phyloP scores from a whole-genome alignment of 2,329 filamentous ascomycete species.

The Hypocreales sp. region DNA sequence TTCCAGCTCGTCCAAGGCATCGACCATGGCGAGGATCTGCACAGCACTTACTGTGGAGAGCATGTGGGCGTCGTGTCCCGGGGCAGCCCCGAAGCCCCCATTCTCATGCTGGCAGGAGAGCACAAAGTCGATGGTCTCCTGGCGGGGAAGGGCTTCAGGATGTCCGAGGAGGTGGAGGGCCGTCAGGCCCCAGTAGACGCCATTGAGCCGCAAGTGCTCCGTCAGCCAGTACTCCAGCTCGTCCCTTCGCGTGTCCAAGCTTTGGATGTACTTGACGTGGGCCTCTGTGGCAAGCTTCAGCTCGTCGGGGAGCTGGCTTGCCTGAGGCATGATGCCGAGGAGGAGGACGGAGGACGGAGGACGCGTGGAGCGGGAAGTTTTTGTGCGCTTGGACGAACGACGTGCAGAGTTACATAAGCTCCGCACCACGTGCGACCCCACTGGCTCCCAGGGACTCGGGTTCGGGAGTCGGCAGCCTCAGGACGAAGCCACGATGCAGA shows the following conservation, averaged over 20 bases:
- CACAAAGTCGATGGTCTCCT: slow-evolving; percentile 81
- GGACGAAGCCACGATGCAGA: too few relatives aligned
- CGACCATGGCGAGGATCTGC: slow-evolving; percentile 76
- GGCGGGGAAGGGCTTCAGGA: slow-evolving; percentile 66
- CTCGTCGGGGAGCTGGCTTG: slow-evolving; percentile 16
- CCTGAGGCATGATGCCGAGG: slow-evolving; percentile 13
- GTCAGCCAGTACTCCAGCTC: slow-evolving; percentile 97
- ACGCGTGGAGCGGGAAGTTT: too few relatives aligned
- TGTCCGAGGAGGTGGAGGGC: slow-evolving; percentile 72
- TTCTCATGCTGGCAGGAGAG: slow-evolving; percentile 80
- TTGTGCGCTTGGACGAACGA: too few relatives aligned
- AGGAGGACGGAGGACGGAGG: too few relatives aligned
- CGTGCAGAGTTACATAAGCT: too few relatives aligned
- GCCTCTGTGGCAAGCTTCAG: slow-evolving; percentile 33
- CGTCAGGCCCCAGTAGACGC: slow-evolving; percentile 90
- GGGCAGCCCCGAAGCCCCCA: slow-evolving; percentile 87
- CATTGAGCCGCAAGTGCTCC: slow-evolving; percentile 88
- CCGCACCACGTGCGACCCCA: too few relatives aligned
- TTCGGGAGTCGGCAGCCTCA: too few relatives aligned
- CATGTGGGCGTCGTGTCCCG: slow-evolving; percentile 90
- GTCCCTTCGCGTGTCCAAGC: slow-evolving; percentile 79
- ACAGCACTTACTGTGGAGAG: slow-evolving; percentile 91
- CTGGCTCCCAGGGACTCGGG: too few relatives aligned
- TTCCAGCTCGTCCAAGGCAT: slow-evolving; percentile 76
- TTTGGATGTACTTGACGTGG: slow-evolving; percentile 88